A percentile compares a stretch with the other conserved stretches of the same genome.
These are phyloP conservation scores for Nakazawaea wickerhamii DNA, from an alignment of 805 yeast species.

Conservation along the genomic window DNA sequence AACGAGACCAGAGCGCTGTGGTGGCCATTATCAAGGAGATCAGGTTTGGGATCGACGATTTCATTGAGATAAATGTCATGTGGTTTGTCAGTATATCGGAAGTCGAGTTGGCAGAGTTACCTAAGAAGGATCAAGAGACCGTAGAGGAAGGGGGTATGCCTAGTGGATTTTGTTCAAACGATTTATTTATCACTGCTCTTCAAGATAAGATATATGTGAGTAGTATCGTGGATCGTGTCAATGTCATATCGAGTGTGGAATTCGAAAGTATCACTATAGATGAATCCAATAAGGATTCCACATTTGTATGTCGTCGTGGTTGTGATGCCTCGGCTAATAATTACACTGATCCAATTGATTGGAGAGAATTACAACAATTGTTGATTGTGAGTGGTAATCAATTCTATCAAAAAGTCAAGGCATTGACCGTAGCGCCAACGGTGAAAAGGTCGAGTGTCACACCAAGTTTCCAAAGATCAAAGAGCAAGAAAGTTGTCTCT, in stretches of 20 bases:
- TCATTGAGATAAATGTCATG: conserved; percentile 42
- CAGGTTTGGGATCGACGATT: conserved; percentile 41
- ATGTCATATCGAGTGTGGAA: conserved; percentile 34
- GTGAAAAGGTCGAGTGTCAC: conserved; percentile 16
- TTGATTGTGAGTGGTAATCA: conserved; percentile 24
- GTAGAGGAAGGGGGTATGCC: conserved; percentile 17
- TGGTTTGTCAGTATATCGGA: conserved; percentile 43
- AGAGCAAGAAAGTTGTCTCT: conserved; percentile 14
- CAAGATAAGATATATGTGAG: conserved; percentile 35
- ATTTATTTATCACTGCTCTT: conserved; percentile 51
- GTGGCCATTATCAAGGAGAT: conserved; percentile 49
- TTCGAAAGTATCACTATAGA: conserved; percentile 30
- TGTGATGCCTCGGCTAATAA: conserved; percentile 30
- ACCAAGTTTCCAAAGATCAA: conserved; percentile 15
- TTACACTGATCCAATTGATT: conserved; percentile 35
- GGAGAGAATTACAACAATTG: conserved; percentile 25
- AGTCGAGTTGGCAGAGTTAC: conserved; percentile 26
- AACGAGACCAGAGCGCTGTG: conserved; percentile 29
- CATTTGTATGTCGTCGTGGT: conserved; percentile 38
- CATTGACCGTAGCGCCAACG: conserved; percentile 25
- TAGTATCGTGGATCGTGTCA: conserved; percentile 39
- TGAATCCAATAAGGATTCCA: conserved; percentile 26
- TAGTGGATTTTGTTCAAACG: conserved; percentile 30
- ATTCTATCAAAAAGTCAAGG: conserved; percentile 28
- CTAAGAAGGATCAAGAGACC: conserved; percentile 20